Base-by-base conservation (phyloP, 202 grass and related monocot genomes). In the Schoenoplectus triqueter region DNA sequence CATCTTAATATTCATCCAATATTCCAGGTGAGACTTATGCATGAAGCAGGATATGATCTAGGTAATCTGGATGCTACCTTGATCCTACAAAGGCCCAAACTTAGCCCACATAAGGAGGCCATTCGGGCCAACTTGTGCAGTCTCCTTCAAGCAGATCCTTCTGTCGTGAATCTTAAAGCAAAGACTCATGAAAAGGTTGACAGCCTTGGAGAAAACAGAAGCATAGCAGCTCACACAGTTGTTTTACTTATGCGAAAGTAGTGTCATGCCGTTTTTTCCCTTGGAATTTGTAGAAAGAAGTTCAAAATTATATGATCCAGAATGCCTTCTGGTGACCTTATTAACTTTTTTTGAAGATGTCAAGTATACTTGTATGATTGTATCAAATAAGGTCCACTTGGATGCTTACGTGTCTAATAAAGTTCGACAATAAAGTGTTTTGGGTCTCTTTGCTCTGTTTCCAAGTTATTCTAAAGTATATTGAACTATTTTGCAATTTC, bases 131-230 rank as follows among this genome's bases (percentile, higher is more conserved):
- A 96, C 72, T 90, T 99, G 59, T 96, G 96, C 31, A 89, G 88
- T 46, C 82, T 99, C 64, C 91, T 99, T 3, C 89, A 89, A 80
- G 93, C 91, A 2, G 88, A 96, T 88, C 93, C 90, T 19, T 92
- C 96, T 60, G 93, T 96, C 13, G 89, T 99, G 20, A 99, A 99
- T 86, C 93, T 99, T 60, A 99, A 99, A 91, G 96, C 96, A 50
- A 99, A 99, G 83, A 99, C 93, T 0, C 93, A 99, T 31, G 96
- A 99, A 78, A 96, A 99, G 81, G 96, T 99, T 0, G 96, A 99
- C 80, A 99, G 96, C 88, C 90, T 99, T 54, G 96, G 96, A 48
- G 96, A 99, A 82, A 99, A 99, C 52, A 89, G 93, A 85, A 99
- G 96, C 84, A 99, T 99, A 72, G 96, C 96, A 80, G 96, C 96